Conservation (phyloP, 2,329 filamentous ascomycete species). For the Fusarium sp. region DNA sequence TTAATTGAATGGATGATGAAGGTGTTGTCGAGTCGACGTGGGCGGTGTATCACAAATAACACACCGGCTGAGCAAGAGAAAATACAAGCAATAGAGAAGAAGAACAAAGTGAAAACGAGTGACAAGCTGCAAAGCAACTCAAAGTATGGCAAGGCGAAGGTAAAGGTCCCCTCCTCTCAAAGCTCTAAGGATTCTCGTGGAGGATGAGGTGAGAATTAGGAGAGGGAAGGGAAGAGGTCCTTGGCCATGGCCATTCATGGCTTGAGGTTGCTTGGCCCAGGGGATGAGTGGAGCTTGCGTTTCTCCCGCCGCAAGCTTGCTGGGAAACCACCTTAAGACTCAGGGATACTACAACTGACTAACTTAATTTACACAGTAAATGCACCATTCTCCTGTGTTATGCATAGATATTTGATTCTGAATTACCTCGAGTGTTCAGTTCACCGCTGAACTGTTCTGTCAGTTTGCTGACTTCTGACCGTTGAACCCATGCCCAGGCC, state of each 20-base stretch:
- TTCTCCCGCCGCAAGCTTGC: slow-evolving; percentile 15
- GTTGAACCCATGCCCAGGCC: slow-evolving; percentile 28
- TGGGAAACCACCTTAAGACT: slow-evolving; percentile 3
- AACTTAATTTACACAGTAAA: slow-evolving; percentile 9
- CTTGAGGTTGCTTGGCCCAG: slow-evolving; percentile 30
- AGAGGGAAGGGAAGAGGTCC: slow-evolving; percentile 34
- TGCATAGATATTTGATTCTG: background rate
- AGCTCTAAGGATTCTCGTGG: slow-evolving; percentile 47
- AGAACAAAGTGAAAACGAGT: slow-evolving; percentile 42
- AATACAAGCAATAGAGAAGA: slow-evolving; percentile 37
- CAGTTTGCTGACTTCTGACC: slow-evolving; percentile 11
- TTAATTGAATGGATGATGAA: slow-evolving; percentile 27
- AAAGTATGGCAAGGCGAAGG: slow-evolving; percentile 24
- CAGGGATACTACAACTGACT: background rate
- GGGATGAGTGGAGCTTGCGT: slow-evolving; percentile 31
- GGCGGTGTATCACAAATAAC: slow-evolving; percentile 39
- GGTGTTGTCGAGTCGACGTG: slow-evolving; percentile 38
- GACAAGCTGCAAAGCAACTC: slow-evolving; percentile 34
- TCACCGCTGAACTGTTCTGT: background rate
- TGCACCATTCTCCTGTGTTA: background rate
- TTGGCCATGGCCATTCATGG: slow-evolving; percentile 16
- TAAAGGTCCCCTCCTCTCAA: slow-evolving; percentile 47
- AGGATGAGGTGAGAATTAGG: slow-evolving; percentile 46
- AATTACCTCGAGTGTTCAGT: slow-evolving; percentile 2
- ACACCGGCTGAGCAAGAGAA: slow-evolving; percentile 13